These are phyloP conservation scores for Ambrosia hybrid DNA, from an alignment of 140 eudicot species.

Conservation along the genomic window DNA sequence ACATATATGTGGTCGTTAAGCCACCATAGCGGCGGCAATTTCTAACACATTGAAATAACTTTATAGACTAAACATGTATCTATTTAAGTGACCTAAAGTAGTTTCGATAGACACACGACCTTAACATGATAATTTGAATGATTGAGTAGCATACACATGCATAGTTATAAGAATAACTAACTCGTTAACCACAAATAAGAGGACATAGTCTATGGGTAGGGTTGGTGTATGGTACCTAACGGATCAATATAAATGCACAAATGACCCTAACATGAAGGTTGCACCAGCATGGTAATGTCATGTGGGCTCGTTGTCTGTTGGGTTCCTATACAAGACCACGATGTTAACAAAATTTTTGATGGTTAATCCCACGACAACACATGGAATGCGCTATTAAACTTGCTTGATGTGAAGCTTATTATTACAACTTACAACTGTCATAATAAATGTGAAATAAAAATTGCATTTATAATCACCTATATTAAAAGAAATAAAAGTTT, in stretches of 20 bases:
- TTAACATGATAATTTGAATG: not conserved
- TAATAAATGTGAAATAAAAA: not conserved
- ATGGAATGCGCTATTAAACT: not conserved
- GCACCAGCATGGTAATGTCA: slow-evolving; percentile 29
- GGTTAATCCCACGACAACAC: slow-evolving; percentile 27
- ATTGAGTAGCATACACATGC: not conserved
- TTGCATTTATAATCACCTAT: too few species aligned
- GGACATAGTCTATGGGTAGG: slow-evolving; percentile 27
- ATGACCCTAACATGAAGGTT: slow-evolving; percentile 23
- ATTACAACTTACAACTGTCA: slow-evolving; percentile 3
- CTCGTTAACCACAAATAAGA: slow-evolving; percentile 10
- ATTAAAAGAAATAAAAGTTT: too few species aligned
- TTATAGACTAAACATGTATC: too few species aligned
- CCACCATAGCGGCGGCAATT: too few species aligned
- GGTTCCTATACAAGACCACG: slow-evolving; percentile 27
- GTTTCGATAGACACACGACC: not conserved
- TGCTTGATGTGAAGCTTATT: slow-evolving; percentile 12
- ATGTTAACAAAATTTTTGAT: slow-evolving; percentile 15
- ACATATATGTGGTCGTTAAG: too few species aligned
- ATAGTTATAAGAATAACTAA: not conserved
- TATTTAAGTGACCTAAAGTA: not conserved
- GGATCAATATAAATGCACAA: slow-evolving; percentile 31
- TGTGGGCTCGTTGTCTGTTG: slow-evolving; percentile 32
- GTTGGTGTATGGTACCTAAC: slow-evolving; percentile 34
- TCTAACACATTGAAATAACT: too few species aligned